These are phyloP conservation scores for Penicillium sumatraense DNA, from an alignment of 2,329 filamentous ascomycete genomes.

Conservation along the genomic window DNA sequence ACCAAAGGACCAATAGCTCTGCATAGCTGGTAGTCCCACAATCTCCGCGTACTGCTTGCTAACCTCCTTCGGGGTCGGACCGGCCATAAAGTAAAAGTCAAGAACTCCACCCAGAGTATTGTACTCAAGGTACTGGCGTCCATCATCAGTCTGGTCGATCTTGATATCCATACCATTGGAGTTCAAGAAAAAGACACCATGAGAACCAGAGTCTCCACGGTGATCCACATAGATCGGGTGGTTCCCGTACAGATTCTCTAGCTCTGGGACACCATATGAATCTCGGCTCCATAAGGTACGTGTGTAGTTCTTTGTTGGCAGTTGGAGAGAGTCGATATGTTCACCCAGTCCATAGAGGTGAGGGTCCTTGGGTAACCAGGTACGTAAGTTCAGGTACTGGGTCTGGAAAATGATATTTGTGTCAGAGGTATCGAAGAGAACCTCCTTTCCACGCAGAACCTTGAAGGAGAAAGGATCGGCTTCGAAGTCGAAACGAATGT, in stretches of 20 bases:
- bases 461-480: conserved; percentile 70
- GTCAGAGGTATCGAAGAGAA: conserved; percentile 71
- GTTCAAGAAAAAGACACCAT: conserved; percentile 71
- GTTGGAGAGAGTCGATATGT: conserved; percentile 71
- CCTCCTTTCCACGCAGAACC: conserved; percentile 49
- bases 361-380: conserved; percentile 68
- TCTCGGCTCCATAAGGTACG: conserved; percentile 74
- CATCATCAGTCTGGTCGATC: conserved; percentile 64
- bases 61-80: conserved; percentile 62
- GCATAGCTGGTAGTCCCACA: conserved; percentile 62
- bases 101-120: conserved; percentile 77
- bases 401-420: conserved; percentile 73
- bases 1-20: conserved; percentile 68
- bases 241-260: conserved; percentile 71
- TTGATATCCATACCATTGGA: conserved; percentile 79
- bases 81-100: conserved; percentile 71
- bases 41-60: conserved; percentile 64
- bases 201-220: conserved; percentile 60
- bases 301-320: conserved; percentile 71
- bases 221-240: conserved; percentile 80
- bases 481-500: conserved; percentile 55
- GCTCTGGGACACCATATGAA: conserved; percentile 63
- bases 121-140: conserved; percentile 75
- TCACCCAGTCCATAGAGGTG: conserved; percentile 81
- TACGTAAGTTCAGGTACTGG: conserved; percentile 76